Evolutionary conservation across 108 stramenopile genomes (phyloP).

Genomic region (Discostella stelligeroides): DNA sequence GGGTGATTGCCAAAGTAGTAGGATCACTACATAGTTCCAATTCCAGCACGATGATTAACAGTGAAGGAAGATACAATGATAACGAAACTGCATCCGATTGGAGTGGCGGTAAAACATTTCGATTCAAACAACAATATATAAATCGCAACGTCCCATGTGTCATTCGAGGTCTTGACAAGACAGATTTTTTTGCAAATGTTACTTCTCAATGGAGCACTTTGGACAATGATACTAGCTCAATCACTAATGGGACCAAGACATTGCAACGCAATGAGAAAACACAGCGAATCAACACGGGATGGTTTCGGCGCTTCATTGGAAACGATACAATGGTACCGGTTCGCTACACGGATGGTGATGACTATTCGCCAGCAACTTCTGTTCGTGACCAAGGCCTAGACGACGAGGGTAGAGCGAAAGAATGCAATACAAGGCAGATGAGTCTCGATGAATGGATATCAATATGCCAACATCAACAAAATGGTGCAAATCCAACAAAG

Average conservation of each 20-base stretch:
- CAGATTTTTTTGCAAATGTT: conserved; percentile 22
- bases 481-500: neutral
- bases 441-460: conserved; percentile 56
- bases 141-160: conserved; percentile 51
- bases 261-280: no score
- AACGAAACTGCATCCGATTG: neutral
- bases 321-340: conserved; percentile 62
- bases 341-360: conserved; percentile 9
- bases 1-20: no score
- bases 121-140: conserved; percentile 48
- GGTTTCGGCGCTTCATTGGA: conserved; percentile 65
- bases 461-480: conserved; percentile 12
- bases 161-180: conserved; percentile 47
- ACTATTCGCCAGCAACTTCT: neutral
- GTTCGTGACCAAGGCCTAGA: conserved; percentile 41
- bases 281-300: conserved; percentile 42
- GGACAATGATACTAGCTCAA: conserved; percentile 6
- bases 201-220: neutral
- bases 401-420: conserved; percentile 69
- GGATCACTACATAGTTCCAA: no score
- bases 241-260: neutral
- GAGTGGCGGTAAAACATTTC: neutral
- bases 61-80: neutral
- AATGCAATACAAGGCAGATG: conserved; percentile 62
- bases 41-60: neutral